phyloP scores from a whole-genome alignment of 1,139 yeast species.

The Kurtzmaniella natalensis region DNA sequence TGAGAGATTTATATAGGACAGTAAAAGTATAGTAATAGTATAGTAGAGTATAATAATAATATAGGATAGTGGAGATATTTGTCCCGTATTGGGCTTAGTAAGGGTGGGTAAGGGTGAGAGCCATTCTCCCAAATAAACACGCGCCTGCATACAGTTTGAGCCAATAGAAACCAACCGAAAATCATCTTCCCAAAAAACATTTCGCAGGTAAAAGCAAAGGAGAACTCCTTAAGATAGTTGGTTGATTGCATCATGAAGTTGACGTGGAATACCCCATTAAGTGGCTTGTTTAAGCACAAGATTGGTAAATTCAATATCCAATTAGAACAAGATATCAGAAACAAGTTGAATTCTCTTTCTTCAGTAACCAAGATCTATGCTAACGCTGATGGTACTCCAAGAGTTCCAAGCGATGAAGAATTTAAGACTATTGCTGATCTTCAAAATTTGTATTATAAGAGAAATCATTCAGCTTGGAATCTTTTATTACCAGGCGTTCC shows the following conservation, averaged over 20 bases:
- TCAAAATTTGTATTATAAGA: conserved; percentile 55
- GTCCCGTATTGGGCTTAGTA: too few species aligned
- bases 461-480: conserved; percentile 61
- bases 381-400: conserved; percentile 73
- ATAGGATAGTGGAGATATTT: too few species aligned
- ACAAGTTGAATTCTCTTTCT: conserved; percentile 45
- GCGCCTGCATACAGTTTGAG: conserved; percentile 1
- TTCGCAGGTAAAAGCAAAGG: conserved; percentile 5
- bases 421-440: conserved; percentile 71
- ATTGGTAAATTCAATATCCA: conserved; percentile 37
- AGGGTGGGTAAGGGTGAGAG: too few species aligned
- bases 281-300: conserved; percentile 35
- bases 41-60: too few species aligned
- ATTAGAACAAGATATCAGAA: conserved; percentile 42
- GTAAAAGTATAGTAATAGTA: too few species aligned
- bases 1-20: too few species aligned
- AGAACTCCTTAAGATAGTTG: conserved; percentile 3
- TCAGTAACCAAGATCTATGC: conserved; percentile 59
- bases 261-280: conserved; percentile 40
- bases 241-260: conserved; percentile 31
- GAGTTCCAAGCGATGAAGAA: conserved; percentile 69
- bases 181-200: conserved; percentile 9
- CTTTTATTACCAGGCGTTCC: conserved; percentile 52
- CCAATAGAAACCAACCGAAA: conserved; percentile 18
- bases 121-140: too few species aligned